Evolutionary conservation across 1,139 yeast species (phyloP).

Genomic region (Yamadazyma songkhlaensis): DNA sequence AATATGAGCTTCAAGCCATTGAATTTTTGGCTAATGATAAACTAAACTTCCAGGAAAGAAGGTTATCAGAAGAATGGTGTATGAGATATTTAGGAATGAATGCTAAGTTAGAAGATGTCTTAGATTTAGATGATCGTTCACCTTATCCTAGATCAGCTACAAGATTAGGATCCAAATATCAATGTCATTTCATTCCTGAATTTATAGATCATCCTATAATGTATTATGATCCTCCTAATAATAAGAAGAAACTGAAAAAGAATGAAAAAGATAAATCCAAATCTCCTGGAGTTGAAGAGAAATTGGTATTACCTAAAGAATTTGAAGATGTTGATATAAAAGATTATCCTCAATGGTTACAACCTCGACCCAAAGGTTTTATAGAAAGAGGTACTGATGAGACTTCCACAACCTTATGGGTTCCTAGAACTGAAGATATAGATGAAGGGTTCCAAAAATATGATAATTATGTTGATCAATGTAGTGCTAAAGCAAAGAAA

Average conservation of each 20-base stretch:
- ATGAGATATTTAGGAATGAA: constrained; percentile 80
- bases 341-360: constrained; percentile 72
- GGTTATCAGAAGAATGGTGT: constrained; percentile 71
- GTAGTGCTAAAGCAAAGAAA: constrained; percentile 55
- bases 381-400: constrained; percentile 82
- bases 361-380: constrained; percentile 75
- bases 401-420: constrained; percentile 73
- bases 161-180: constrained; percentile 72
- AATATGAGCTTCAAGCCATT: constrained; percentile 60
- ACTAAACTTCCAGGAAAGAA: constrained; percentile 43
- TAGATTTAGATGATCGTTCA: constrained; percentile 70
- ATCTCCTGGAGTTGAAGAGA: constrained; percentile 20
- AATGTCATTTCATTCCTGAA: constrained; percentile 63
- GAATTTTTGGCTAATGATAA: constrained; percentile 49
- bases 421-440: constrained; percentile 34
- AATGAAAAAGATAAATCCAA: constrained; percentile 15
- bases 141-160: constrained; percentile 85
- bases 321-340: constrained; percentile 36
- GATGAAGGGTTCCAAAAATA: constrained; percentile 34
- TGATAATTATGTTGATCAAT: constrained; percentile 53
- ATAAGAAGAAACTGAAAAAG: constrained; percentile 14
- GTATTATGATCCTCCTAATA: constrained; percentile 50
- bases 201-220: constrained; percentile 66
- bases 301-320: constrained; percentile 47
- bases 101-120: constrained; percentile 72